phyloP scores from a whole-genome alignment of 768 basidiomycete species.

The Kockovaella imperatae region DNA sequence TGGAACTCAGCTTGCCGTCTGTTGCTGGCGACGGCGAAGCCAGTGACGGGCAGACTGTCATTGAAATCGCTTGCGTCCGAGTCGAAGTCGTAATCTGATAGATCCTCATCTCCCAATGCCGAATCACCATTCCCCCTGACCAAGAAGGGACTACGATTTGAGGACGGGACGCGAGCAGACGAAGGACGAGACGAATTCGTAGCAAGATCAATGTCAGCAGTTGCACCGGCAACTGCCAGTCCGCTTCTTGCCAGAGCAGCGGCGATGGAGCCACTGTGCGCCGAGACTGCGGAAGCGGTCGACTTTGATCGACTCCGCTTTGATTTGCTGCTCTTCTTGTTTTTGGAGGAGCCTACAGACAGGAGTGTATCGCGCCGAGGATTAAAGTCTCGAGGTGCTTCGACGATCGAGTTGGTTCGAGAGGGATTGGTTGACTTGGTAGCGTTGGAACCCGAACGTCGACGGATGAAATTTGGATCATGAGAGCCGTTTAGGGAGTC shows the following conservation, averaged over 20 bases:
- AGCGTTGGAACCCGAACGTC: neutral
- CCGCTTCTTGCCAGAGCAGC: conserved; percentile 28
- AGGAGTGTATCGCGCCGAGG: neutral
- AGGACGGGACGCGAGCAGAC: no score
- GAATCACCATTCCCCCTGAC: neutral
- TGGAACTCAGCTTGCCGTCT: conserved; percentile 95
- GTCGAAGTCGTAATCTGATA: conserved; percentile 37
- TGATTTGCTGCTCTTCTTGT: conserved; percentile 8
- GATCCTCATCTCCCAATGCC: conserved; percentile 24
- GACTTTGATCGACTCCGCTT: conserved; percentile 4
- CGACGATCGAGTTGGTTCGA: conserved; percentile 1
- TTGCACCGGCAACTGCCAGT: conserved; percentile 11
- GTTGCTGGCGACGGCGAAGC: conserved; percentile 93
- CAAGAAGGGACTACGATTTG: conserved; percentile 21
- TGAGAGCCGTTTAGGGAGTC: no score
- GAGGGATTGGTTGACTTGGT: neutral
- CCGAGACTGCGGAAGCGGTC: conserved; percentile 4
- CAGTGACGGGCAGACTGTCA: conserved; percentile 77
- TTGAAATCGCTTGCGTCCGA: conserved; percentile 54
- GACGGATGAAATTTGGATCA: no score
- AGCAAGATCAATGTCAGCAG: conserved; percentile 6
- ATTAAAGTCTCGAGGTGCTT: neutral
- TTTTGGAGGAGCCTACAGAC: neutral
- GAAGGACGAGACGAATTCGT: conserved; percentile 3
- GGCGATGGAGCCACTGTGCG: conserved; percentile 15